Evolutionary conservation across 2,329 filamentous ascomycete species (phyloP).

Genomic region (Aspergillus sp.): DNA sequence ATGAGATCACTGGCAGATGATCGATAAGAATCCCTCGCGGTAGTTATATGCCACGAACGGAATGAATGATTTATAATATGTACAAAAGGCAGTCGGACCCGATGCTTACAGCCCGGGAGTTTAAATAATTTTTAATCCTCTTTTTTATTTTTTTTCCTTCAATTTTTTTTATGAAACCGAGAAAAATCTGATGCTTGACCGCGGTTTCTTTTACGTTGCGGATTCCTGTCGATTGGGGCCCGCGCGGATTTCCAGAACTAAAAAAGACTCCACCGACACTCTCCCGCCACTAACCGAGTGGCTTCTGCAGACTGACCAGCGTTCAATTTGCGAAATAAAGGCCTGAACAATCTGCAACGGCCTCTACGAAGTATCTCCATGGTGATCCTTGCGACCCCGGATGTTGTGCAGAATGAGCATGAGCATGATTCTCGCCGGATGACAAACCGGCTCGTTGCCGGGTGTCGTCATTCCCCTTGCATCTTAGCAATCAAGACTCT

Average conservation of each 20-base stretch:
- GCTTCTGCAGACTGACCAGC: background rate
- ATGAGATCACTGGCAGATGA: background rate
- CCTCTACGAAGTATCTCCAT: too few relatives aligned
- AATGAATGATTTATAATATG: conserved; percentile 18
- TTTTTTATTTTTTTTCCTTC: background rate
- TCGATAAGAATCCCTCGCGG: background rate
- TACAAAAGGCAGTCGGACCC: background rate
- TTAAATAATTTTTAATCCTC: background rate
- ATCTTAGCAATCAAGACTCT: conserved; percentile 2
- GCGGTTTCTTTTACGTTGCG: conserved; percentile 29
- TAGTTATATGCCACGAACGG: background rate
- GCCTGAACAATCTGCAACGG: too few relatives aligned
- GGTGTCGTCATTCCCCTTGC: conserved; percentile 4
- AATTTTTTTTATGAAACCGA: background rate
- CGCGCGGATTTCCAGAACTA: conserved; percentile 15
- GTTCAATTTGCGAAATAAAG: too few relatives aligned
- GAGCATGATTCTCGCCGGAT: too few relatives aligned
- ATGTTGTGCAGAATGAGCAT: too few relatives aligned
- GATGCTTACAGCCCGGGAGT: background rate
- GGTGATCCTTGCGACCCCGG: too few relatives aligned
- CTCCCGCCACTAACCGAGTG: conserved; percentile 7
- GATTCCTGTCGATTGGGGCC: conserved; percentile 16
- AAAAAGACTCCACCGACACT: conserved; percentile 9
- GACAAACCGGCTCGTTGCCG: background rate
- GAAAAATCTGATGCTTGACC: background rate